Evolutionary conservation across 352 stramenopile genomes (phyloP).

Genomic region (Phytophthora gonapodyides): DNA sequence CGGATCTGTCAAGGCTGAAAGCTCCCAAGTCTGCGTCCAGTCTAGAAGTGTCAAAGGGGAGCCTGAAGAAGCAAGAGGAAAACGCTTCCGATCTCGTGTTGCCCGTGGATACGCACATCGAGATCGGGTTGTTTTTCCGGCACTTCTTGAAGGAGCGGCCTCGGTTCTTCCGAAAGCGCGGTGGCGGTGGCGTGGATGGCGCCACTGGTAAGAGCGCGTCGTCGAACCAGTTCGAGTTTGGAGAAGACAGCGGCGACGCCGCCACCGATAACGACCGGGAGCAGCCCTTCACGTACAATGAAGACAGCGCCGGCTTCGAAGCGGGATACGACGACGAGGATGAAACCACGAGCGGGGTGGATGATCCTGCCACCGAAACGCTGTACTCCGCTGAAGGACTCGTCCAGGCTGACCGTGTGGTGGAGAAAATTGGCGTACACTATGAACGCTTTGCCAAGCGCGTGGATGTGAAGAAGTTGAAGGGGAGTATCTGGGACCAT

Average conservation of each 20-base stretch:
- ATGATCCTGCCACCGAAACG: constrained; percentile 33
- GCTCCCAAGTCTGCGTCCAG: constrained; percentile 36
- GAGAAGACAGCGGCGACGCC: constrained; percentile 21
- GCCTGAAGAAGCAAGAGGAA: constrained; percentile 51
- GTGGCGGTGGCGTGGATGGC: constrained; percentile 14
- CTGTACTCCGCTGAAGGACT: constrained; percentile 62
- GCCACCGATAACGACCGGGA: constrained; percentile 25
- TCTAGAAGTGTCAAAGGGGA: constrained; percentile 56
- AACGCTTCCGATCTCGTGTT: constrained; percentile 73
- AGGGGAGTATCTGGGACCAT: constrained; percentile 94
- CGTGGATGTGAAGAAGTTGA: constrained; percentile 97
- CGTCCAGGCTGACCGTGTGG: constrained; percentile 89
- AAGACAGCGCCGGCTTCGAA: constrained; percentile 47
- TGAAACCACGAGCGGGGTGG: constrained; percentile 31
- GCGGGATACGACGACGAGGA: constrained; percentile 50
- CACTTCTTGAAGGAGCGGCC: constrained; percentile 81
- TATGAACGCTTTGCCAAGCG: constrained; percentile 96
- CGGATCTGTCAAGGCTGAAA: constrained; percentile 55
- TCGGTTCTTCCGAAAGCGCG: constrained; percentile 58
- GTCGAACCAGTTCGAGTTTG: constrained; percentile 22
- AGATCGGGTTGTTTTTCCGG: constrained; percentile 70
- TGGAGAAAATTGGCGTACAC: constrained; percentile 94
- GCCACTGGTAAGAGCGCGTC: constrained; percentile 17
- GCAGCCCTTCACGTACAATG: constrained; percentile 44
- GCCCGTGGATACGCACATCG: constrained; percentile 76